A percentile compares a stretch with the other conserved stretches of the same genome.
These are phyloP conservation scores for Puya raimondii DNA, from an alignment of 176 grass and related monocot genomes.

Conservation along the genomic window DNA sequence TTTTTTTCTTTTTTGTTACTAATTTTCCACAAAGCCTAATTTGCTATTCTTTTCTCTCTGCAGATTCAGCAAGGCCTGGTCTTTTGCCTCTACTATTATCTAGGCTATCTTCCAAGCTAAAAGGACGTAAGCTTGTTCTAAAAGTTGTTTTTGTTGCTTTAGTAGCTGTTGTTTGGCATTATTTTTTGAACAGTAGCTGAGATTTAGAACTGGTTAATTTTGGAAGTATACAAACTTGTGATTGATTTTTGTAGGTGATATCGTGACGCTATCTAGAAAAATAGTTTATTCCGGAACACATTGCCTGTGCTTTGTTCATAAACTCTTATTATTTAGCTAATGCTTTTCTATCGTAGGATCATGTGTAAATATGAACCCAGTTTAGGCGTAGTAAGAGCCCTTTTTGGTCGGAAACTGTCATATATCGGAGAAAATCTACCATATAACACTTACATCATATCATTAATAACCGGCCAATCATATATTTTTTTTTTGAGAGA, in stretches of 20 bases:
- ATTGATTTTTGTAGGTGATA: conserved; percentile 17
- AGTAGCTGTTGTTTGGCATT: conserved; percentile 32
- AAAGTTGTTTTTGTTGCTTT: conserved; percentile 25
- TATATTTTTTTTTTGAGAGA: too few relatives aligned
- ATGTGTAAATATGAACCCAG: too few relatives aligned
- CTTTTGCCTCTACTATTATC: conserved; percentile 28
- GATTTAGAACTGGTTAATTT: conserved; percentile 5
- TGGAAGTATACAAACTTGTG: background rate
- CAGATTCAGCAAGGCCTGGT: conserved; percentile 20
- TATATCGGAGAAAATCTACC: too few relatives aligned
- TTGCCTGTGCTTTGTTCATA: too few relatives aligned
- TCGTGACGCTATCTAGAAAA: background rate
- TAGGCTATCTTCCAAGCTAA: conserved; percentile 32
- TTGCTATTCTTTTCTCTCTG: conserved; percentile 1
- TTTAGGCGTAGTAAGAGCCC: too few relatives aligned
- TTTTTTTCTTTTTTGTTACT: background rate
- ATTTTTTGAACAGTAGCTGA: conserved; percentile 28
- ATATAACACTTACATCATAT: too few relatives aligned
- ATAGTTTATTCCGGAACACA: background rate
- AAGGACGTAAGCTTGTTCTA: conserved; percentile 21
- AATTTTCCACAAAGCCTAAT: background rate
- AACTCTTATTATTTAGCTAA: too few relatives aligned
- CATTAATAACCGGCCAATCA: too few relatives aligned
- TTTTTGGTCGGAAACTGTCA: too few relatives aligned
- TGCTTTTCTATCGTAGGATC: too few relatives aligned